Base-by-base conservation (phyloP, 2,329 filamentous ascomycete genomes). In the Ophiocordyceps camponoti-rufipedis region DNA sequence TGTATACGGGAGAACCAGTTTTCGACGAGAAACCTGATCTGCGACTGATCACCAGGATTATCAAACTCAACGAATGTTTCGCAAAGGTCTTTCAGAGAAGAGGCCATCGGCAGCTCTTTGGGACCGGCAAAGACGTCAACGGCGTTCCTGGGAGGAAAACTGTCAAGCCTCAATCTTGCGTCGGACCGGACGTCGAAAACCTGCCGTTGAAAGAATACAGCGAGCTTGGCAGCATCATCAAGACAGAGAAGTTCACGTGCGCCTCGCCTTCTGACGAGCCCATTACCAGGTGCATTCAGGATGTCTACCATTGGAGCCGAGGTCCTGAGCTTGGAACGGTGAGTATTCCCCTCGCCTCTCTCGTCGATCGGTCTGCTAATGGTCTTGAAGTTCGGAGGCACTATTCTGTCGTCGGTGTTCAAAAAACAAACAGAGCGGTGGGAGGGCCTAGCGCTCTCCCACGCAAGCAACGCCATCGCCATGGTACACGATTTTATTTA, bases 351-450 rank as follows among this genome's bases (percentile, higher is more conserved):
- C 6, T 38, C 14, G 5, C 4, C 5, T 4, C 9, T 16, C 4
- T 5, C 35, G 35, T 38, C n/a, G 14, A 8, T 18, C 12, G 8
- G 28, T 29, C n/a, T 2, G 35, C 35, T 38, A 9, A 41, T n/a
- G 3, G 18, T 11, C 12, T 28, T 23, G n/a, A n/a, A 62, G 63
- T 67, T 67, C 35, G 55, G 58, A 11, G 56, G 59, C 0, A 50
- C 57, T 0, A 48, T 76, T 13, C 53, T 78, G 0, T 56, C 63
- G 0, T 59, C 54, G 0, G 58, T 63, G 0, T 76, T 80, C 55
- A 65, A 66, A 28, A 65, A 68, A 32, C 75, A 80, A 47, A 67
- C 74, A 0, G 49, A 52, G 12, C 75, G 72, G 14, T 80, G 77
- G 77, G 52, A 60, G 0, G 42, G 48, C 0, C 53, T 81, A 1